These are phyloP conservation scores for Hymenoscyphus occultus DNA, from an alignment of 2,329 filamentous ascomycete genomes.

Conservation along the genomic window DNA sequence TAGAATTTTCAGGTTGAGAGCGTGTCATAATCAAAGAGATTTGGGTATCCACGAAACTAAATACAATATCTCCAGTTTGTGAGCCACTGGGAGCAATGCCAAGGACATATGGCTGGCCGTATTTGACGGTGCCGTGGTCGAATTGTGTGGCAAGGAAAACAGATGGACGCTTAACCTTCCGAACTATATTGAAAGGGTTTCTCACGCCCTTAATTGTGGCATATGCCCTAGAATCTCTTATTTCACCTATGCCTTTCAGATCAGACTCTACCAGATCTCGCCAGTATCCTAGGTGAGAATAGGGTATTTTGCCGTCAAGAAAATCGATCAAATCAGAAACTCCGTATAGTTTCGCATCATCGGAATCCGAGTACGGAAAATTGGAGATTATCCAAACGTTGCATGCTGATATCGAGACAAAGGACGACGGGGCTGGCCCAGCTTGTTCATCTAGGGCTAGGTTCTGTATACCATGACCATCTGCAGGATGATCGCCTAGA, in stretches of 20 bases:
- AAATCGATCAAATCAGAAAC: background rate
- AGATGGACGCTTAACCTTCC: background rate
- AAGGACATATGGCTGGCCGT: background rate
- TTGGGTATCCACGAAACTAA: background rate
- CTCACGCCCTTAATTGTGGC: background rate
- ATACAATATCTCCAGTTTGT: background rate
- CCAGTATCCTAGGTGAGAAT: background rate
- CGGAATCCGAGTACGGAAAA: background rate
- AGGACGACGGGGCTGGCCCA: background rate
- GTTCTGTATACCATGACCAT: background rate
- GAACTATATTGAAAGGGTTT: background rate
- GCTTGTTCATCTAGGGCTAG: background rate
- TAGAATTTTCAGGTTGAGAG: background rate
- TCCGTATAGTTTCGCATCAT: background rate
- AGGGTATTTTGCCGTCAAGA: background rate
- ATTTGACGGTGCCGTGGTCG: background rate
- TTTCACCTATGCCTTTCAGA: background rate
- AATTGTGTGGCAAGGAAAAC: background rate
- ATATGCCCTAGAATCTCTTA: background rate
- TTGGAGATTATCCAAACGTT: background rate
- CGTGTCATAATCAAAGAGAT: background rate
- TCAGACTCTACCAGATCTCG: background rate
- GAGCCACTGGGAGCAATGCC: background rate
- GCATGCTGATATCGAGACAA: background rate
- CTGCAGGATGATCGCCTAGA: background rate